Evolutionary conservation across 495 filamentous ascomycete genomes (phyloP).

Genomic region (Aspergillus taichungensis): DNA sequence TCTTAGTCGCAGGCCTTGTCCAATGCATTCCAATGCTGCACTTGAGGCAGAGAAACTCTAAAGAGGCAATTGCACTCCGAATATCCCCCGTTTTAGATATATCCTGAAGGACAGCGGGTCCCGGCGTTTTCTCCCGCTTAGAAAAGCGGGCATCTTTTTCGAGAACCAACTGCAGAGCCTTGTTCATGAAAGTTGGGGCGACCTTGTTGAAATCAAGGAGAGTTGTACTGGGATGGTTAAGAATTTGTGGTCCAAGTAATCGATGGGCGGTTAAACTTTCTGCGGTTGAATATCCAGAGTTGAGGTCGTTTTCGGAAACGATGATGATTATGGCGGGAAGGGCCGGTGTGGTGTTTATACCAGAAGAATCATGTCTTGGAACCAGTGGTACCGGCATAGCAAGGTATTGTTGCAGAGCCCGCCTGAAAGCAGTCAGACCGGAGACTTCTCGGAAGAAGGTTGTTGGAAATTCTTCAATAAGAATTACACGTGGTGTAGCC

Average conservation of each 20-base stretch:
- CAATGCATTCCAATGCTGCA: constrained; percentile 55
- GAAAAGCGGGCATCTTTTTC: constrained; percentile 71
- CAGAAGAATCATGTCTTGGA: constrained; percentile 22
- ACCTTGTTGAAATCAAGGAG: constrained; percentile 88
- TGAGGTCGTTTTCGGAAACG: constrained; percentile 77
- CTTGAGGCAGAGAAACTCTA: constrained; percentile 84
- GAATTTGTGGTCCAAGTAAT: constrained; percentile 75
- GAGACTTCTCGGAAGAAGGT: constrained; percentile 61
- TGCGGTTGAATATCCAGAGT: constrained; percentile 62
- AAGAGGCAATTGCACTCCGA: constrained; percentile 75
- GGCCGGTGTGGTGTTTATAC: constrained; percentile 8
- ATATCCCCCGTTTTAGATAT: constrained; percentile 84
- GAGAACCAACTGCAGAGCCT: constrained; percentile 70
- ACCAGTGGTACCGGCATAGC: constrained; percentile 38
- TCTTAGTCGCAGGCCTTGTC: constrained; percentile 48
- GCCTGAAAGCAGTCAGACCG: constrained; percentile 63
- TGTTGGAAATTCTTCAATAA: constrained; percentile 94
- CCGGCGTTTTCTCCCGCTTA: constrained; percentile 56
- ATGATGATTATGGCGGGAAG: constrained; percentile 77
- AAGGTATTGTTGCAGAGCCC: constrained; percentile 64
- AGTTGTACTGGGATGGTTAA: constrained; percentile 62
- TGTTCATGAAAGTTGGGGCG: constrained; percentile 76
- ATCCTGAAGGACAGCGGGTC: constrained; percentile 60
- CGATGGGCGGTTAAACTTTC: constrained; percentile 88
- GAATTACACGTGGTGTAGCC: constrained; percentile 46